phyloP scores from a whole-genome alignment of 495 filamentous ascomycete species.

The Bathelium albidoporum region DNA sequence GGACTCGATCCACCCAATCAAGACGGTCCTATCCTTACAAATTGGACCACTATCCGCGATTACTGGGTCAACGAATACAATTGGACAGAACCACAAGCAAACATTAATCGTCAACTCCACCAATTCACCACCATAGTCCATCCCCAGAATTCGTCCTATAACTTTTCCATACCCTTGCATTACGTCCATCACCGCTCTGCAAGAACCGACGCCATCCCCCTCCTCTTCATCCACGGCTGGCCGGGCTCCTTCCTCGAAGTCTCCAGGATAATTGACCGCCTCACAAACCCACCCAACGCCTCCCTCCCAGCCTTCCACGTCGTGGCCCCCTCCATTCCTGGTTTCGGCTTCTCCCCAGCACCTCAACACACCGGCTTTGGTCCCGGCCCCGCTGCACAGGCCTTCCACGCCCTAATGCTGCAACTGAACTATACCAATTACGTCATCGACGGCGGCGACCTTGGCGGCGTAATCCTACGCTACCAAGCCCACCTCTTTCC shows the following conservation, averaged over 20 bases:
- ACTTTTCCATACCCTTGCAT: constrained; percentile 23
- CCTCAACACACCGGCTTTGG: constrained; percentile 22
- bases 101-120: neutral
- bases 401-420: constrained; percentile 55
- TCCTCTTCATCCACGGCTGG: constrained; percentile 13
- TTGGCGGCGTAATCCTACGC: constrained; percentile 38
- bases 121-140: neutral
- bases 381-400: neutral
- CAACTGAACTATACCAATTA: constrained; percentile 57
- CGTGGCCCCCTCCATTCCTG: constrained; percentile 1
- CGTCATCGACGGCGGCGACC: constrained; percentile 58
- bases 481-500: constrained; percentile 23
- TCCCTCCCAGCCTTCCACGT: constrained; percentile 7
- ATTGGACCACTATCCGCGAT: neutral
- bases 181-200: constrained; percentile 37
- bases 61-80: neutral
- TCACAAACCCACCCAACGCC: constrained; percentile 3
- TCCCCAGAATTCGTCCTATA: neutral
- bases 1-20: neutral
- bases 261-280: neutral
- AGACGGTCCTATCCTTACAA: neutral
- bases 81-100: neutral
- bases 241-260: constrained; percentile 25
- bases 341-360: constrained; percentile 8
- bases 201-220: constrained; percentile 3